Evolutionary conservation across 192 early-diverging fungal genomes (phyloP).

Genomic region (Nowakowskiella sp.): DNA sequence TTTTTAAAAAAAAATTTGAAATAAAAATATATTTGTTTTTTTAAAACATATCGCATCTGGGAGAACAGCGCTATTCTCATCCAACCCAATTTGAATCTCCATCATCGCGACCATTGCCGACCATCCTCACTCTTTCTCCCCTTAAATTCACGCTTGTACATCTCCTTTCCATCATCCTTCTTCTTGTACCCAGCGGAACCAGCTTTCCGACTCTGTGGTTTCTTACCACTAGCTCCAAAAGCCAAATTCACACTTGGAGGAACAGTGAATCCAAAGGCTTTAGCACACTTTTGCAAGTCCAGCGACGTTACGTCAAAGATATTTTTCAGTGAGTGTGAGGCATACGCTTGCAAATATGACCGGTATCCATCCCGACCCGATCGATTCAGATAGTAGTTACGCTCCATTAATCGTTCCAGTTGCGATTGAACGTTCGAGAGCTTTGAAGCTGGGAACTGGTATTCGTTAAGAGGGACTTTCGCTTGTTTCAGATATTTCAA

Average conservation of each 20-base stretch:
- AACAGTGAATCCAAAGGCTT: constrained; percentile 91
- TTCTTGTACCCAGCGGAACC: not conserved
- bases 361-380: constrained; percentile 94
- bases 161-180: too few relatives aligned
- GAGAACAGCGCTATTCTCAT: too few relatives aligned
- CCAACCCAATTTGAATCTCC: too few relatives aligned
- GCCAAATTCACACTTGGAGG: constrained; percentile 88
- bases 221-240: constrained; percentile 40
- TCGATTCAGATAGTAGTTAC: constrained; percentile 96
- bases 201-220: constrained; percentile 36
- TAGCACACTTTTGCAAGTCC: constrained; percentile 86
- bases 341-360: constrained; percentile 92
- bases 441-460: constrained; percentile 91
- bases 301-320: constrained; percentile 89
- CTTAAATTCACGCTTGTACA: too few relatives aligned
- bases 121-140: not conserved
- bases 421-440: constrained; percentile 94
- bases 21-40: too few relatives aligned
- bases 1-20: too few relatives aligned
- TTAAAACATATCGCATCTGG: too few relatives aligned
- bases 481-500: constrained; percentile 95
- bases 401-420: constrained; percentile 93
- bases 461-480: constrained; percentile 98
- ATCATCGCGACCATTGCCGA: constrained; percentile 8
- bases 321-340: constrained; percentile 90